phyloP scores from a whole-genome alignment of 1,139 yeast species.

The Yamadazyma membranifaciens region DNA sequence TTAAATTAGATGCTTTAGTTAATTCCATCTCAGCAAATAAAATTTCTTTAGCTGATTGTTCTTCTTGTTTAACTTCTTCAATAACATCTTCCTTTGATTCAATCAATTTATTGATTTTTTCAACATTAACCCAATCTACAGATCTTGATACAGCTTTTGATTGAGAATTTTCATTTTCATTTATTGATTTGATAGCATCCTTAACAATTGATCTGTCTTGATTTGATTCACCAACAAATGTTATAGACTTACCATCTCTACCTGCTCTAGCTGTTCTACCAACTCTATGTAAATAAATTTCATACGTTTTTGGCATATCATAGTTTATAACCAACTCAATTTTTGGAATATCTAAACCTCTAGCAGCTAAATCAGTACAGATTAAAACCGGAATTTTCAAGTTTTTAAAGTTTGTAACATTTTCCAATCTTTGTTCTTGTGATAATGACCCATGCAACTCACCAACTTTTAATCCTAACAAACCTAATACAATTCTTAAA shows the following conservation, averaged over 20 bases:
- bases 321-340: slow-evolving; percentile 90
- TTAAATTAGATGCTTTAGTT: slow-evolving; percentile 76
- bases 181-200: slow-evolving; percentile 66
- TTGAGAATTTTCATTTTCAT: slow-evolving; percentile 29
- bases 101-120: slow-evolving; percentile 59
- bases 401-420: slow-evolving; percentile 78
- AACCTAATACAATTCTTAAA: slow-evolving; percentile 79
- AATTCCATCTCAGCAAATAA: slow-evolving; percentile 89
- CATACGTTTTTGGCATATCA: slow-evolving; percentile 94
- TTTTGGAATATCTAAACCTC: slow-evolving; percentile 99
- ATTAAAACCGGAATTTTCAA: slow-evolving; percentile 81
- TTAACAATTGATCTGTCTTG: slow-evolving; percentile 86
- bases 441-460: slow-evolving; percentile 93
- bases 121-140: slow-evolving; percentile 84
- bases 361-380: slow-evolving; percentile 97
- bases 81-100: slow-evolving; percentile 58
- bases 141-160: slow-evolving; percentile 76
- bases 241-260: slow-evolving; percentile 86
- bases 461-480: slow-evolving; percentile 81
- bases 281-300: slow-evolving; percentile 91
- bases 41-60: slow-evolving; percentile 82
- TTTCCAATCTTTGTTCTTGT: slow-evolving; percentile 90
- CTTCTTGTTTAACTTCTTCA: slow-evolving; percentile 82
- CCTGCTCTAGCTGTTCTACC: slow-evolving; percentile 99
- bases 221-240: slow-evolving; percentile 89